Conservation (phyloP, 2,329 filamentous ascomycete species). For the Trichophyton rubrum region DNA sequence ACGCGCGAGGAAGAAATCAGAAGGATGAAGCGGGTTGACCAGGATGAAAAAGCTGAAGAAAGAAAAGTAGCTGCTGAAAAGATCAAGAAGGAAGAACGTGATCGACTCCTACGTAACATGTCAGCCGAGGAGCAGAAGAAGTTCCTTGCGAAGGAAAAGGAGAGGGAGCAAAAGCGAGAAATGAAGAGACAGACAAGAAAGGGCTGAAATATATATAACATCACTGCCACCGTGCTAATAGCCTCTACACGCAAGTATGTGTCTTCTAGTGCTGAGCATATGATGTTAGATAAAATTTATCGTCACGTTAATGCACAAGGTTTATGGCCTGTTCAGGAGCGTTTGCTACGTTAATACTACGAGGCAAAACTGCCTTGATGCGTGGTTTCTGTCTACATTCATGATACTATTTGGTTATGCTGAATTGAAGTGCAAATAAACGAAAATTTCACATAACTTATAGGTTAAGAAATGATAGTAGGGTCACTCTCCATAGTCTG, state of each 20-base stretch:
- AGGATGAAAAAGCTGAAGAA: conserved; percentile 57
- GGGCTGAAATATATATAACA: conserved; percentile 3
- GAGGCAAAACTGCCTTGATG: background rate
- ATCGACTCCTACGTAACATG: conserved; percentile 63
- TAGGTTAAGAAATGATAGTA: background rate
- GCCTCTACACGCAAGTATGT: background rate
- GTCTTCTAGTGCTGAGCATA: background rate
- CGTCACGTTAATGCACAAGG: background rate
- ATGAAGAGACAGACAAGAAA: conserved; percentile 51
- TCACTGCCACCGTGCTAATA: background rate
- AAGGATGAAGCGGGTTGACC: conserved; percentile 65
- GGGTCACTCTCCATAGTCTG: background rate
- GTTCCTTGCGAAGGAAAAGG: conserved; percentile 67
- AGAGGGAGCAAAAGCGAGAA: conserved; percentile 54
- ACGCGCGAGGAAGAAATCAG: conserved; percentile 69
- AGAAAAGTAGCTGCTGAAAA: conserved; percentile 41
- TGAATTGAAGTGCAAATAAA: background rate
- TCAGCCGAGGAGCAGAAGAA: conserved; percentile 77
- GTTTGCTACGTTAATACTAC: background rate
- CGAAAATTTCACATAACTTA: background rate
- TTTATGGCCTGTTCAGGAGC: background rate
- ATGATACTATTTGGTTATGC: background rate
- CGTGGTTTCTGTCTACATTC: background rate
- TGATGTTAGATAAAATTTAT: background rate
- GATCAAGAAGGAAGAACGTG: conserved; percentile 78